Base-by-base conservation (phyloP, 2,329 filamentous ascomycete species). In the Fusarium sororula region DNA sequence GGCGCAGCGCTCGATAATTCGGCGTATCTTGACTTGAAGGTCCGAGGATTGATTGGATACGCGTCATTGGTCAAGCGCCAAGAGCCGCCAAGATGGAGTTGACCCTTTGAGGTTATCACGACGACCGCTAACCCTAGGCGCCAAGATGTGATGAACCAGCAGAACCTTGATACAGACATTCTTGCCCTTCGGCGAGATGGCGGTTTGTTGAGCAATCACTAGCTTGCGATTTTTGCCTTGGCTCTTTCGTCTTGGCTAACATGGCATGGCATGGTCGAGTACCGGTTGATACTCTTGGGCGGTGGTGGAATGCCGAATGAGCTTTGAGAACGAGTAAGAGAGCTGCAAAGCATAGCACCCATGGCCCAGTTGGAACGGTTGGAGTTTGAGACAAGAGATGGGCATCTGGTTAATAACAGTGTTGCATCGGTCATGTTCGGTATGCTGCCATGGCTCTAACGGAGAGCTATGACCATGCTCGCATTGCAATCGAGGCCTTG, bases 121-220 rank as follows among this genome's bases (percentile, higher is more conserved):
- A 63, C 68, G 50, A 51, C 63, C 53, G 32, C 71, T 56, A 75
- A 69, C 54, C 57, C 63, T 66, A 50, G 72, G 67, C 63, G 68
- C 72, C 62, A 57, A 68, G 64, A 38, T 69, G 63, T 66, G 55
- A 70, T 50, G 41, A 55, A 61, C 54, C 55, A 68, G 59, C 67
- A 67, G 58, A 78, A 78, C 76, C 71, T 78, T 78, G 76, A 53
- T 77, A 38, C 26, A 42, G 51, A 55, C 57, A n/a, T 54, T 73
- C 65, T 62, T 57, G 54, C 61, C 70, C 70, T 59, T 75, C 65
- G 63, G 73, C 51, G 58, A 75, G 60, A 66, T 65, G 51, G 45
- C 30, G 56, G 54, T 67, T 75, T 72, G 59, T 74, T 70, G 71
- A 68, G 68, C 30, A 41, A 72, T 62, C 26, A 41, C 42, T 61